Base-by-base conservation (phyloP, 2,329 filamentous ascomycete genomes). In the Talaromyces sp. region DNA sequence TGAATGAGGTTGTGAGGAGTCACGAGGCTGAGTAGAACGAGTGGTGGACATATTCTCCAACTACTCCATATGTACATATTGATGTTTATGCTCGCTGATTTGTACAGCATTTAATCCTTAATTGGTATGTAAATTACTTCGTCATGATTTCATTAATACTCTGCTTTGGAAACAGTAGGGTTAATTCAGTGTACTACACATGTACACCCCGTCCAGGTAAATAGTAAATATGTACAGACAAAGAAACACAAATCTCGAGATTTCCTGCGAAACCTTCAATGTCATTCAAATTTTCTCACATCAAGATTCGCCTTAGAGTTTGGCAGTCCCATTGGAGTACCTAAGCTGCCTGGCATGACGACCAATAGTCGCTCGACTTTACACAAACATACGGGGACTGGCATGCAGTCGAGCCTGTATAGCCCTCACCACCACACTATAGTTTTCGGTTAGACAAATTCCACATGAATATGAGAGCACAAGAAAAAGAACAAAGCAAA, bases 381-480 rank as follows among this genome's bases (percentile, higher is more conserved):
- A 61, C 59, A 31, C 59, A 61, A 3, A 13, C 57, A 8, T 57
- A 55, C 46, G 55, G 55, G 13, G 59, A 55, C 14, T 21, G 49
- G 38, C 59, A 61, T 14, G 54, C 50, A 14, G 59, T 61, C 38
- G 59, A 61, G 27, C 59, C 59, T 26, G 50, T 61, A 49, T 61
- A 61, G 31, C 59, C 59, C 38, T 58, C 27, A 27, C 59, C 59
- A 31, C 59, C 59, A 55, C 59, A 61, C 59, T 61, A 14, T 46
- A 31, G 35, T 32, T 26, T n/a, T 52, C 43, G 6, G 46, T 56
- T 56, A 60, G 56, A 29, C 9, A 9, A 19, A 27, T 19, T 19
- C 43, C 11, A 26, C 35, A 2, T 38, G 5, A 21, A 49, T 35
- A 26, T 55, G 26, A 27, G 26, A 27, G 26, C 26, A 27, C 26